Conservation (phyloP, 371 early-diverging fungal genomes). For the Rhizoclosmatium hyalinum region DNA sequence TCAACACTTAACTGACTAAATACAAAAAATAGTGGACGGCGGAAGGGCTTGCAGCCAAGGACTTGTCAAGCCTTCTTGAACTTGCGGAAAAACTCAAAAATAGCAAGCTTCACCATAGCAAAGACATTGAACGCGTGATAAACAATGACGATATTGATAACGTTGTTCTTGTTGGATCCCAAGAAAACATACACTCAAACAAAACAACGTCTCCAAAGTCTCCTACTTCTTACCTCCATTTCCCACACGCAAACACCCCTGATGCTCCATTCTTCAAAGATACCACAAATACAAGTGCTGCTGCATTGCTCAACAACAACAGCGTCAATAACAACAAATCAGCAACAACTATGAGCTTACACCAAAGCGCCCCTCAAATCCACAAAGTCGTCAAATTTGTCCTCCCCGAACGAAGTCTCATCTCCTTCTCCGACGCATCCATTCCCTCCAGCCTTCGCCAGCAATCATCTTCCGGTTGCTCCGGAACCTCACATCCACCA, state of each 20-base stretch:
- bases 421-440: constrained; percentile 2
- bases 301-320: neutral
- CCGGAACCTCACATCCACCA: neutral
- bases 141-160: constrained; percentile 13
- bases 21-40: constrained; percentile 6
- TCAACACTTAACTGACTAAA: neutral
- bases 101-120: neutral
- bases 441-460: constrained; percentile 6
- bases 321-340: neutral
- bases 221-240: neutral
- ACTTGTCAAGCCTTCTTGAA: constrained; percentile 5
- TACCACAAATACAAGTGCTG: neutral
- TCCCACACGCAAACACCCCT: neutral
- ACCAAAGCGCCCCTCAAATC: constrained; percentile 17
- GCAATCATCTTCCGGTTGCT: neutral
- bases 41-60: constrained; percentile 12
- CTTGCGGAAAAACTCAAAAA: neutral
- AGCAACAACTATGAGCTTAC: neutral
- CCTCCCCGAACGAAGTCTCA: neutral
- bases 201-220: neutral
- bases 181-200: neutral
- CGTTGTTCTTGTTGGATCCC: constrained; percentile 13
- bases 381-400: constrained; percentile 16
- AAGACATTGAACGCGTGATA: neutral
- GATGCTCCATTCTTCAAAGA: neutral